These are phyloP conservation scores for Podospora fimiseda DNA, from an alignment of 495 filamentous ascomycete species.

Conservation along the genomic window DNA sequence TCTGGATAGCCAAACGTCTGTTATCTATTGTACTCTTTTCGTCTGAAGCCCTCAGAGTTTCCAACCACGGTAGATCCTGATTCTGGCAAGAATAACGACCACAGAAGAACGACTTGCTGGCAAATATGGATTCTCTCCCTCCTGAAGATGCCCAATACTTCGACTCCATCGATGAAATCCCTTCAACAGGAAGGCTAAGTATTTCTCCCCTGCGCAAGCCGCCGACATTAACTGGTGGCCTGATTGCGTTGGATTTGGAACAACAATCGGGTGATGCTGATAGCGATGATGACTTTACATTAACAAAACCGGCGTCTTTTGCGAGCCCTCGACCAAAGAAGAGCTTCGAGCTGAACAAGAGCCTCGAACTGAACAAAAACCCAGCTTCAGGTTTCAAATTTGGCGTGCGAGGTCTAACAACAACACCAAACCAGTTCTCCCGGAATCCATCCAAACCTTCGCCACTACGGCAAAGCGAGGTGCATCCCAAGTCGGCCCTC, in stretches of 20 bases:
- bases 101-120: too few species aligned
- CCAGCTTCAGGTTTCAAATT: conserved; percentile 1
- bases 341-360: too few species aligned
- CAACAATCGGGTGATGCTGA: not conserved
- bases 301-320: not conserved
- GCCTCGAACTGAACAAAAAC: not conserved
- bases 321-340: too few species aligned
- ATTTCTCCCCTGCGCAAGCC: not conserved
- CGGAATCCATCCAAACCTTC: not conserved
- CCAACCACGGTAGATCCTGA: too few species aligned
- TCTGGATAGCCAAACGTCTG: too few species aligned
- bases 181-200: not conserved
- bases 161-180: not conserved
- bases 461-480: too few species aligned
- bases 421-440: conserved; percentile 10
- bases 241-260: not conserved
- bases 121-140: not conserved
- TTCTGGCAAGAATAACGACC: too few species aligned
- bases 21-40: too few species aligned
- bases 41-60: too few species aligned
- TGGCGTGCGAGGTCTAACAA: conserved; percentile 5
- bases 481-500: too few species aligned
- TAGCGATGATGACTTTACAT: not conserved
- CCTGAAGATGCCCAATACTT: not conserved
- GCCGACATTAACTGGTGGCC: not conserved